Conservation (phyloP, 179 eudicot genomes). For the Silene vulgaris region DNA sequence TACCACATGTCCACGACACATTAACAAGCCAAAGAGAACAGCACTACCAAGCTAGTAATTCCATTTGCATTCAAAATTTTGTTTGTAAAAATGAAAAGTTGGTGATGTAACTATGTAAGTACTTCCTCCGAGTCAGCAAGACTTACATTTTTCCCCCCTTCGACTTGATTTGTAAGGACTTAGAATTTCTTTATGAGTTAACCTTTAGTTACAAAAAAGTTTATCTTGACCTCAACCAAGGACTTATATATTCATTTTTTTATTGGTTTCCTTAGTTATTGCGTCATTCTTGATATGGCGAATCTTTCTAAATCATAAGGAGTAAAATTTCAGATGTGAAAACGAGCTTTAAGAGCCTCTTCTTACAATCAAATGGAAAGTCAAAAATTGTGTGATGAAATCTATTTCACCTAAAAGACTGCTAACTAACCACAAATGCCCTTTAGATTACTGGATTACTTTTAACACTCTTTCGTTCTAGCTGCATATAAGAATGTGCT, state of each 20-base stretch:
- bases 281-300: no score
- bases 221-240: no score
- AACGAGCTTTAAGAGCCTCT: not conserved
- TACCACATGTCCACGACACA: not conserved
- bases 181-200: no score
- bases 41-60: not conserved
- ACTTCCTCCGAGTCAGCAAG: no score
- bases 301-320: no score
- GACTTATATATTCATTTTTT: no score
- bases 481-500: not conserved
- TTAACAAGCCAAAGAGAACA: not conserved
- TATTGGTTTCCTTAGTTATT: no score
- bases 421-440: not conserved
- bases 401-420: not conserved
- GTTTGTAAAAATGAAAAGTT: not conserved
- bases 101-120: not conserved
- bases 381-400: not conserved
- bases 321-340: not conserved
- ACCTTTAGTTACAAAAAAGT: no score
- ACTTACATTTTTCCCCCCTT: no score
- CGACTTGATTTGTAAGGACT: no score
- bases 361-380: conserved; percentile 5
- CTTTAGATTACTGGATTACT: no score
- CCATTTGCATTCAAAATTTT: not conserved
- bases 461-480: not conserved